A percentile compares a stretch with the other conserved stretches of the same genome.
Evolutionary conservation across 164 flowering plant genomes (phyloP).

Genomic region (Macadamia integrifolia): DNA sequence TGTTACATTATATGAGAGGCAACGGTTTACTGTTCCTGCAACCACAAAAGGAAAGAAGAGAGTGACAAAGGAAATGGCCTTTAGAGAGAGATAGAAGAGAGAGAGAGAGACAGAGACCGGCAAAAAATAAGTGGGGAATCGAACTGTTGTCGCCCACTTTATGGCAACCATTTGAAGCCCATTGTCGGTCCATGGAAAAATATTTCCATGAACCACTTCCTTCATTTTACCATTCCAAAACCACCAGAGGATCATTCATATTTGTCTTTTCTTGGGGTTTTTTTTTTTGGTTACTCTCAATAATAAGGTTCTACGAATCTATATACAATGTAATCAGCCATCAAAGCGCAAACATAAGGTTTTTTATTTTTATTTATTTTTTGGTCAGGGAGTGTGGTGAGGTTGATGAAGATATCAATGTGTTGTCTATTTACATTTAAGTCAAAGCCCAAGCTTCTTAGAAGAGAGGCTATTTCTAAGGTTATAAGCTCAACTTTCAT

Average conservation of each 20-base stretch:
- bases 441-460: too few species aligned
- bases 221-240: background rate
- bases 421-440: too few species aligned
- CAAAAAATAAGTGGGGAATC: conserved; percentile 47
- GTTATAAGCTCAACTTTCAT: too few species aligned
- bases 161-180: conserved; percentile 35
- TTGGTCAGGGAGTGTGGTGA: too few species aligned
- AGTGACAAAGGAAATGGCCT: background rate
- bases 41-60: conserved; percentile 19
- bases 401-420: too few species aligned
- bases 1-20: conserved; percentile 22
- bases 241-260: background rate
- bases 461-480: too few species aligned
- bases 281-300: too few species aligned
- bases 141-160: conserved; percentile 53
- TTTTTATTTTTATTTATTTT: too few species aligned
- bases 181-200: conserved; percentile 39
- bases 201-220: conserved; percentile 6
- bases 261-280: too few species aligned
- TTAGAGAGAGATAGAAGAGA: conserved; percentile 9
- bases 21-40: conserved; percentile 23
- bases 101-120: conserved; percentile 27
- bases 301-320: too few species aligned
- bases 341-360: too few species aligned
- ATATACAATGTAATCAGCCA: too few species aligned